These are phyloP conservation scores for Candida sanyaensis DNA, from an alignment of 1,139 yeast species.

Conservation along the genomic window DNA sequence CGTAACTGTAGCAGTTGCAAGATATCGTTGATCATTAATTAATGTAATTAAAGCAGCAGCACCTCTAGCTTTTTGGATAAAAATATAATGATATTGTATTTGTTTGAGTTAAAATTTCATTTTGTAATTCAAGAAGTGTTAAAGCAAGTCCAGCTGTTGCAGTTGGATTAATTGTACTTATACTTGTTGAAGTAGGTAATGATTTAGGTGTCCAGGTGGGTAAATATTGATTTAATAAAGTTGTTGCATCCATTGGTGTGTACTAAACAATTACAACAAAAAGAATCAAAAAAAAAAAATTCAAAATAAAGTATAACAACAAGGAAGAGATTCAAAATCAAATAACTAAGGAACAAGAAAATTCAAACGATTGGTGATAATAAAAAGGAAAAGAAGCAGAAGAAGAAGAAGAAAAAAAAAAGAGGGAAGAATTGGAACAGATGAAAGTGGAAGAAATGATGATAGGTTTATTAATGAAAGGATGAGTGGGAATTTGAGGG, in stretches of 20 bases:
- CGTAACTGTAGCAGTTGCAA: constrained; percentile 42
- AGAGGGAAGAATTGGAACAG: too few relatives aligned
- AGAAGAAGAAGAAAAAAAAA: too few relatives aligned
- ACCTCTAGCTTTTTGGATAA: constrained; percentile 21
- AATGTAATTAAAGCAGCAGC: constrained; percentile 41
- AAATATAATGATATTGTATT: constrained; percentile 13
- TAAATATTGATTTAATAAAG: constrained; percentile 7
- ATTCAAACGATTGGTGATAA: too few relatives aligned
- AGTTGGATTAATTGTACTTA: constrained; percentile 20
- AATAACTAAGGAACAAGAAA: too few relatives aligned
- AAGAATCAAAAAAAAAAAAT: too few relatives aligned
- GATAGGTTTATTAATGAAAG: too few relatives aligned
- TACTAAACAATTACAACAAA: too few relatives aligned
- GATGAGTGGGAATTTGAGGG: too few relatives aligned
- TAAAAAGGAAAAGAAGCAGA: too few relatives aligned
- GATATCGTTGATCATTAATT: constrained; percentile 28
- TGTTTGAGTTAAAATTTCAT: constrained; percentile 17
- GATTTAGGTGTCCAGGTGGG: constrained; percentile 21
- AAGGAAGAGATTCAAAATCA: not conserved
- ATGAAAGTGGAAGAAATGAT: too few relatives aligned
- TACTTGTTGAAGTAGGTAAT: constrained; percentile 15
- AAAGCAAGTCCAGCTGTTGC: constrained; percentile 18
- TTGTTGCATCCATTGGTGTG: not conserved
- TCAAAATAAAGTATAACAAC: too few relatives aligned
- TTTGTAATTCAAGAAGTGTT: constrained; percentile 10